These are phyloP conservation scores for Yamadazyma songkhlaensis DNA, from an alignment of 1,139 yeast genomes.

Conservation along the genomic window DNA sequence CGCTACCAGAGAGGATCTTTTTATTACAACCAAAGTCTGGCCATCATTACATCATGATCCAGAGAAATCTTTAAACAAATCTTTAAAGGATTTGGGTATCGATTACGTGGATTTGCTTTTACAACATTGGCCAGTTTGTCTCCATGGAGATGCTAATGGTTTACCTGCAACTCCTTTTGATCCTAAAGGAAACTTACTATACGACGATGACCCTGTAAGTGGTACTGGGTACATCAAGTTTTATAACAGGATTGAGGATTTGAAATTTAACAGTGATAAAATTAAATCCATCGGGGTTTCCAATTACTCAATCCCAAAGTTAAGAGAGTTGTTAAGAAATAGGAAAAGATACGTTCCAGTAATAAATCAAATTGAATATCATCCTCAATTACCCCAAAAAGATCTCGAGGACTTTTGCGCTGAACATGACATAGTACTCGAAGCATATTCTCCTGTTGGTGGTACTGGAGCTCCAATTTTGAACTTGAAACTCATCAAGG, in stretches of 20 bases:
- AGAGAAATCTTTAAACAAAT: conserved; percentile 34
- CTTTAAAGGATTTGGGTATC: conserved; percentile 39
- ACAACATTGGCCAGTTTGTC: conserved; percentile 61
- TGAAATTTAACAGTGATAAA: conserved; percentile 27
- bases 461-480: conserved; percentile 54
- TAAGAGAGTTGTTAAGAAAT: conserved; percentile 31
- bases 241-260: conserved; percentile 46
- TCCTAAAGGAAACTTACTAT: conserved; percentile 37
- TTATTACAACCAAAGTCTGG: conserved; percentile 65
- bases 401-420: conserved; percentile 37
- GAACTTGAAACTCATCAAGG: conserved; percentile 39
- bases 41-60: conserved; percentile 36
- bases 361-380: conserved; percentile 44
- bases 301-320: conserved; percentile 34
- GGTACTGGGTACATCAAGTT: conserved; percentile 44
- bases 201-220: conserved; percentile 39
- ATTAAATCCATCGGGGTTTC: conserved; percentile 44
- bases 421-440: conserved; percentile 45
- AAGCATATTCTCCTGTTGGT: conserved; percentile 75
- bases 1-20: conserved; percentile 54
- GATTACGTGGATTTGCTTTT: conserved; percentile 59
- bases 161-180: conserved; percentile 34
- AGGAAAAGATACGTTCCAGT: conserved; percentile 31
- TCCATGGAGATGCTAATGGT: conserved; percentile 38
- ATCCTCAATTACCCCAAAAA: conserved; percentile 44